A percentile compares a stretch with the other conserved stretches of the same genome.
Evolutionary conservation across 2,329 filamentous ascomycete species (phyloP).

Genomic region (Didymella arachidicola): DNA sequence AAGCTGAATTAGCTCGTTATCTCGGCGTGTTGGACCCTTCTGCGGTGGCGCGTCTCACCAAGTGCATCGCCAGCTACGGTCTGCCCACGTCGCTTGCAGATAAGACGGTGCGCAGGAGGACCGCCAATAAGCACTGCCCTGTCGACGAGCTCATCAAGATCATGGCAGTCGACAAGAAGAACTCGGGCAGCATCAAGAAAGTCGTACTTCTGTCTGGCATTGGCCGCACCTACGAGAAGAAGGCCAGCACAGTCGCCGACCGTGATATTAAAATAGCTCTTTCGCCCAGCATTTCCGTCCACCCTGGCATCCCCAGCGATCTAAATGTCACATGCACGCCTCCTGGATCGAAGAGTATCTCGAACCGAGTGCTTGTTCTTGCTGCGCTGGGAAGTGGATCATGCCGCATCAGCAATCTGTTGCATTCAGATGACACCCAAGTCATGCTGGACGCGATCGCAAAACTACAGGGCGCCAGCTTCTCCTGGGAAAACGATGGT

Average conservation of each 20-base stretch:
- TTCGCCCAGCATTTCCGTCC: constrained; percentile 77
- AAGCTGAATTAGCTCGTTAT: constrained; percentile 90
- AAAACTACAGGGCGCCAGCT: constrained; percentile 83
- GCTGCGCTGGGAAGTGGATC: constrained; percentile 87
- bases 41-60: constrained; percentile 86
- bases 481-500: constrained; percentile 94
- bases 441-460: constrained; percentile 95
- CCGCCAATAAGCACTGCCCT: constrained; percentile 85
- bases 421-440: constrained; percentile 96
- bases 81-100: constrained; percentile 86
- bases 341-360: constrained; percentile 96
- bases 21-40: constrained; percentile 84
- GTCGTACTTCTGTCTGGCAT: constrained; percentile 91
- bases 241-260: constrained; percentile 89
- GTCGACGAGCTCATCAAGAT: constrained; percentile 86
- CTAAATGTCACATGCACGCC: constrained; percentile 80
- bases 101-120: constrained; percentile 80
- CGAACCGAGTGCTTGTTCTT: constrained; percentile 92
- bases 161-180: constrained; percentile 99
- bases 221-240: constrained; percentile 84
- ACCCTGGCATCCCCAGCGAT: constrained; percentile 71
- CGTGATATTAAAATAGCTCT: constrained; percentile 82
- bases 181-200: constrained; percentile 93
- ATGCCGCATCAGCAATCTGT: constrained; percentile 87
- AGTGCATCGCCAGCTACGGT: constrained; percentile 94